phyloP scores from a whole-genome alignment of 192 early-diverging fungal species.

The Chytriomyces hyalinus region DNA sequence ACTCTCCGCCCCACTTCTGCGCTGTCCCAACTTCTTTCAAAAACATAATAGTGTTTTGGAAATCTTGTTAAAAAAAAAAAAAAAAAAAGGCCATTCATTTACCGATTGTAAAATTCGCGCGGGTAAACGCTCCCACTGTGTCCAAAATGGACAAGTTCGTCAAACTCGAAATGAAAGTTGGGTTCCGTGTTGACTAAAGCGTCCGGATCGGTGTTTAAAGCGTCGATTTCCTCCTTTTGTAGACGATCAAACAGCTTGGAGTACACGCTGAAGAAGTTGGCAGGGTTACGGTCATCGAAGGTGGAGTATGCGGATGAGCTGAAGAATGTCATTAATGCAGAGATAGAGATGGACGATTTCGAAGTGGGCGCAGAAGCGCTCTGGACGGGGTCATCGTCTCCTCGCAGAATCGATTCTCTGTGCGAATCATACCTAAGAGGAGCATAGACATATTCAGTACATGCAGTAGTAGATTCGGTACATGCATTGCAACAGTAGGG shows the following conservation, averaged over 20 bases:
- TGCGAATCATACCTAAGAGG: constrained; percentile 81
- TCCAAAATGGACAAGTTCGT: constrained; percentile 73
- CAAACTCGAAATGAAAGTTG: constrained; percentile 45
- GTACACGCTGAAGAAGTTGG: constrained; percentile 85
- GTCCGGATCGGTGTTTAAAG: constrained; percentile 48
- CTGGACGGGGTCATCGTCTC: constrained; percentile 66
- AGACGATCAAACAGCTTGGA: constrained; percentile 76
- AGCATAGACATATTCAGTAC: no score
- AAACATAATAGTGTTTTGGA: no score
- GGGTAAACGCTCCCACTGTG: constrained; percentile 70
- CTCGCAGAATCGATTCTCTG: constrained; percentile 88
- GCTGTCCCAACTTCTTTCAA: no score
- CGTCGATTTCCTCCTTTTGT: constrained; percentile 79
- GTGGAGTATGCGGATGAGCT: constrained; percentile 72
- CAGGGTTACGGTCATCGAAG: constrained; percentile 66
- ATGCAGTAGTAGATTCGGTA: no score
- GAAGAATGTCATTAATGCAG: constrained; percentile 83
- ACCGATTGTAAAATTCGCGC: constrained; percentile 46
- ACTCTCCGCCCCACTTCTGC: no score
- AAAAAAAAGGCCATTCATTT: not conserved
- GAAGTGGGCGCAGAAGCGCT: constrained; percentile 24
- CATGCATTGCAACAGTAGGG: not conserved
- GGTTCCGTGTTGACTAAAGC: constrained; percentile 43
- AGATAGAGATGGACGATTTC: constrained; percentile 54
- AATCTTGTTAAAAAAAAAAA: constrained; percentile 23